These are phyloP conservation scores for Rhododendron vialii DNA, from an alignment of 148 eudicot species.

Conservation along the genomic window DNA sequence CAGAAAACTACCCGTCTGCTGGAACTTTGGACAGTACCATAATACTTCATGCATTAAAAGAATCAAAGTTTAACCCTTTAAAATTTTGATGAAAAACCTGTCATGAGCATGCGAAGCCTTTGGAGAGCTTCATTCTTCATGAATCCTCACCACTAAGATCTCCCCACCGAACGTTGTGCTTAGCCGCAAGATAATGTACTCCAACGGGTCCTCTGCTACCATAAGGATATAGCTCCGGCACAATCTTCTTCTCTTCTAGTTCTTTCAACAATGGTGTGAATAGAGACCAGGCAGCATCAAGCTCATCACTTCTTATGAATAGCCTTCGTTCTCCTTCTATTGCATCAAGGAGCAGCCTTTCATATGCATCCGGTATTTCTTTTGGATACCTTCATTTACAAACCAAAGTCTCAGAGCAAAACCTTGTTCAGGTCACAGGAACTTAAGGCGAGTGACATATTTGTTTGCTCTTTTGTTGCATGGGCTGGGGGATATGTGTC, in stretches of 20 bases:
- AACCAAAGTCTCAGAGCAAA: not conserved
- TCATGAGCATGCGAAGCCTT: not conserved
- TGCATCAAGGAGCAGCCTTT: conserved; percentile 71
- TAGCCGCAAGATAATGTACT: conserved; percentile 82
- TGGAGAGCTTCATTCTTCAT: conserved; percentile 9
- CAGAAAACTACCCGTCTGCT: not conserved
- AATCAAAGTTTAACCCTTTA: not conserved
- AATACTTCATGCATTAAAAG: not conserved
- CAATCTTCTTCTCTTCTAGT: conserved; percentile 60
- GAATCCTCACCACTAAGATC: conserved; percentile 52
- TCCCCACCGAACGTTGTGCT: conserved; percentile 81
- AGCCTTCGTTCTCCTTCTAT: conserved; percentile 83
- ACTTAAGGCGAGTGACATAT: not conserved
- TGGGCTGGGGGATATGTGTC: not conserved
- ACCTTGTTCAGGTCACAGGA: not conserved
- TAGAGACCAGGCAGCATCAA: conserved; percentile 84
- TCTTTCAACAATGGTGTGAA: conserved; percentile 73
- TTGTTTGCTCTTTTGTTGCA: not conserved
- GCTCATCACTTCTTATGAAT: conserved; percentile 91
- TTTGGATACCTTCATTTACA: conserved; percentile 44
- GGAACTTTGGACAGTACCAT: not conserved
- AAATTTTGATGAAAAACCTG: not conserved
- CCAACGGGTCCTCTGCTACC: conserved; percentile 87
- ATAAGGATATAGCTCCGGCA: conserved; percentile 69
- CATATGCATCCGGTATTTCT: conserved; percentile 87